Evolutionary conservation across 176 grass and related monocot genomes (phyloP), one percentile per base, ranked within the genome.

Genomic region (Cocos nucifera): DNA sequence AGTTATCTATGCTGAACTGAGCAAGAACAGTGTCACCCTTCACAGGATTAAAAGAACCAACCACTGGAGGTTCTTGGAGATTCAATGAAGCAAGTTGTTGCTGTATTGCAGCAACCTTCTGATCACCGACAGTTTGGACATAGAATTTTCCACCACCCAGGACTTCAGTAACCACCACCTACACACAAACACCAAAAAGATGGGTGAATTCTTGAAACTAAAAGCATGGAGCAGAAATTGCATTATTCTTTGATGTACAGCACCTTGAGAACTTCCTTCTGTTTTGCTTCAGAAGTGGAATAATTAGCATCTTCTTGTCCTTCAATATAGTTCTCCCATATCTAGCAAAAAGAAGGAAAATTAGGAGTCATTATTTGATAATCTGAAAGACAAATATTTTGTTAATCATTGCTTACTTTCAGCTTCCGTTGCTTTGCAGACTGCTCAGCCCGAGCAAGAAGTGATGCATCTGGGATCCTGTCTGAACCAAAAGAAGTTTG

Each of bases 211-310:
- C 29, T n/a, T 35, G 23, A 71, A 63, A 69, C 16, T 30, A 2
- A 57, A 17, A 73, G 25, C 10, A 49, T 10, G 26, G 21, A 50
- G 22, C 49, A 51, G 22, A 8, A 12, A 44, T 39, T 18, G 29
- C 35, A 53, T 20, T 2, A 56, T 9, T n/a, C 12, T 30, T 48
- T 55, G 18, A 44, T 21, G 27, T 56, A 51, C 58, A 79, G 9
- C 56, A 95, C 91, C 93, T 98, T 98, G 12, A 98, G 75, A 44
- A 90, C 72, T 81, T 98, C 88, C 72, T 98, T 98, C 62, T 92
- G 84, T 69, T 89, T 92, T 4, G 73, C 67, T 71, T 83, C 82
- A 80, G 79, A 64, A 4, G 80, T 61, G 4, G 87, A 80, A 50
- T 81, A 88, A 26, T 98, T 92, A 19, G 84, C 64, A 69, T 75